Evolutionary conservation across 768 basidiomycete genomes (phyloP), one percentile per base, ranked within the genome.

Genomic region (Phaffia tasmanica): DNA sequence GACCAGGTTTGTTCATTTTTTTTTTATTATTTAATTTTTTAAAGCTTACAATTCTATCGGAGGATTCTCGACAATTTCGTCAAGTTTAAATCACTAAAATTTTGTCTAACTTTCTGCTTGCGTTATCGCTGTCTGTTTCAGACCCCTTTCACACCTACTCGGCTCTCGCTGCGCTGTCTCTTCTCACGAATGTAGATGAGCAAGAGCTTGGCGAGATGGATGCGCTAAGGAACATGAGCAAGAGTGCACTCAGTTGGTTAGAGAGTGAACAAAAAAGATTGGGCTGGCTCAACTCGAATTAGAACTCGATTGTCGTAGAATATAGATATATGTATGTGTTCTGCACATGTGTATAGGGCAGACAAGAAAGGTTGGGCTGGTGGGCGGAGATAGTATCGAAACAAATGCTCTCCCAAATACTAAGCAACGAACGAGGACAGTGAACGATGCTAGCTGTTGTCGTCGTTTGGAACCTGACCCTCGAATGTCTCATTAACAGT

Each of bases 61-160:
- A 47, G 21, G 49, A 67, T 32, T 27, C 27, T 29, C 9, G 19
- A 42, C 11, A 11, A 42, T 42, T 42, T 58, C 9, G 23, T 21
- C 23, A 29, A n/a, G 50, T 29, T 57, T 57, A 49, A 23, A 42
- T 42, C 6, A 42, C 35, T 42, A 11, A 42, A 42, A 42, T 42
- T 11, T 42, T 42, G 35, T 42, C 35, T 42, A 42, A 42, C 35
- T 32, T 64, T 27, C 25, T 62, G 18, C 47, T 35, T 27, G 56
- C 49, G 59, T 70, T 18, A 53, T 3, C 14, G 16, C 27, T 18
- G 11, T 23, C 32, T 53, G 68, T 42, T 14, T 27, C 72, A 87
- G 94, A 99, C 78, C 91, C 94, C 0, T 94, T 90, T 73, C 94
- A 99, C 72, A 95, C 93, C 0, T 98, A 97, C 75, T 79, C 97